These are phyloP conservation scores for Gomphus bonarii DNA, from an alignment of 1,284 basidiomycete species.

Conservation along the genomic window DNA sequence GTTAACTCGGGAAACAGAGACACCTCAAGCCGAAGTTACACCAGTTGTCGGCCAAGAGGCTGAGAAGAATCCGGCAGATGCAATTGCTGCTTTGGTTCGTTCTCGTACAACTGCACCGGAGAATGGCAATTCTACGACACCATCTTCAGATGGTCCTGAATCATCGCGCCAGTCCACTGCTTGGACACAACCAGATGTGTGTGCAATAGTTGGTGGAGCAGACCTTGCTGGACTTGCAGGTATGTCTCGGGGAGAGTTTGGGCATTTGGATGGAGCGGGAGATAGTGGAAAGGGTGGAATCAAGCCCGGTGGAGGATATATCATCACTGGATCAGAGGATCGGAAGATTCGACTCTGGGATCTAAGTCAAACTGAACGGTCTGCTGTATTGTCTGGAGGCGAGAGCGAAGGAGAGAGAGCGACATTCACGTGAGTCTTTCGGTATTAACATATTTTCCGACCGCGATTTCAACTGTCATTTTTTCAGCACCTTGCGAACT, in stretches of 20 bases:
- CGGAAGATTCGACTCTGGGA: constrained; percentile 78
- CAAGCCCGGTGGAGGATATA: constrained; percentile 45
- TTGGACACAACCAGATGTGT: constrained; percentile 10
- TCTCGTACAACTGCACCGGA: constrained; percentile 16
- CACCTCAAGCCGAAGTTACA: constrained; percentile 32
- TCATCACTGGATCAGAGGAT: constrained; percentile 78
- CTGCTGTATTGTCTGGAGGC: constrained; percentile 60
- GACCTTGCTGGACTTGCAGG: constrained; percentile 3
- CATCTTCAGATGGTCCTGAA: not conserved
- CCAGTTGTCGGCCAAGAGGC: constrained; percentile 35
- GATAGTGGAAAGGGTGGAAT: constrained; percentile 25
- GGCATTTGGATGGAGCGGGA: constrained; percentile 13
- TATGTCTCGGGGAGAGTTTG: constrained; percentile 23
- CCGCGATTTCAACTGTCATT: not conserved
- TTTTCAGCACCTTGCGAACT: not conserved
- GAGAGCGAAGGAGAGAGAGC: constrained; percentile 62
- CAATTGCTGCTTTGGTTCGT: constrained; percentile 49
- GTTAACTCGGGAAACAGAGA: constrained; percentile 14
- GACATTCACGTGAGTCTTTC: constrained; percentile 46
- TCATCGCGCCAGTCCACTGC: not conserved
- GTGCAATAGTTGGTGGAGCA: constrained; percentile 6
- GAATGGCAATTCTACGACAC: not conserved
- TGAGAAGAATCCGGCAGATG: constrained; percentile 52
- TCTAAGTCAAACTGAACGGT: constrained; percentile 57
- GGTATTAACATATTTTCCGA: not conserved